Base-by-base conservation (phyloP, 495 filamentous ascomycete genomes). In the Aspergillus heteromorphus region DNA sequence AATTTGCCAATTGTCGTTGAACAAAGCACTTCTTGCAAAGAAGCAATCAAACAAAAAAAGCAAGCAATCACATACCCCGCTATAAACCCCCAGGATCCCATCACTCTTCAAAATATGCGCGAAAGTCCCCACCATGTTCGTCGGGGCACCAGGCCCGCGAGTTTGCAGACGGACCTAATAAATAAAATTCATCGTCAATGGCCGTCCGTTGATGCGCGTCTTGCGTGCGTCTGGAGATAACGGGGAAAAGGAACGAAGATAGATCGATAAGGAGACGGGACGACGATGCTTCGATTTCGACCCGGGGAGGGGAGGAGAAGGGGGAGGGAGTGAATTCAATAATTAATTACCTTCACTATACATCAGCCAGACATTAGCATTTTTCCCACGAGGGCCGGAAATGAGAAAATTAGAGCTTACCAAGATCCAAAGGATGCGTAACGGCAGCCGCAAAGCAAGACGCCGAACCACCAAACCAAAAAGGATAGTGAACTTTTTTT, bases 381-480 rank as follows among this genome's bases (percentile, higher is more conserved):
- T 29, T 4, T 49, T n/a, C 40, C 40, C 10, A 7, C n/a, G n/a
- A n/a, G n/a, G n/a, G n/a, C n/a, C n/a, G n/a, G n/a, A 23, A n/a
- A 6, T 13, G 20, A 18, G 19, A 45, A 42, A 30, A 17, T 30
- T 41, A 53, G 23, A 43, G 68, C 73, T 51, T 71, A 78, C 75
- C 73, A 55, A 78, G 77, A 80, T 95, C 90, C 61, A 97, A 76
- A 23, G 92, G 92, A 76, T 97, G 92, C 29, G 92, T 97, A 19
- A 95, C 84, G 58, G 83, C 84, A 10, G 92, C 92, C 31, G 92
- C 91, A 74, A 95, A 86, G 68, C 88, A 92, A 58, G 87, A 91
- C 17, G 92, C 89, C 63, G 87, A 92, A 19, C 92, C 92, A 36
- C 92, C 92, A 71, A 97, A 95, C 92, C 92, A 96, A 73, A 96